Evolutionary conservation across 352 stramenopile species (phyloP).

Genomic region (Globisporangium uncinulatum): DNA sequence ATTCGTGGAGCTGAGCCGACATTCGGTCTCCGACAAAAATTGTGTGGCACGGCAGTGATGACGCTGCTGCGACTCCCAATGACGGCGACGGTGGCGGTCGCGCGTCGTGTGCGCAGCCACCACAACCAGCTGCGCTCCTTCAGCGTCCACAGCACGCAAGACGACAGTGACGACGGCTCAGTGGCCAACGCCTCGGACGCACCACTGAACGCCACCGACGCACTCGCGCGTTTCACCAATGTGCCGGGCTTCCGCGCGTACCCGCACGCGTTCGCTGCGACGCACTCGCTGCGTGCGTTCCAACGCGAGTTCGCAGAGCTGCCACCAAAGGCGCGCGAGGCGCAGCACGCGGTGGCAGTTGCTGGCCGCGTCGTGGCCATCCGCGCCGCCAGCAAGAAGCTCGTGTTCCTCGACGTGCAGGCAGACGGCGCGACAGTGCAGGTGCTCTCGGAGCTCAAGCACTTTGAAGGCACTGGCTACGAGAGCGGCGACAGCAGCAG

Average conservation of each 20-base stretch:
- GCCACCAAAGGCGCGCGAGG: conserved; percentile 49
- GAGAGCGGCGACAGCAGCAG: conserved; percentile 7
- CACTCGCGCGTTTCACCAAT: conserved; percentile 52
- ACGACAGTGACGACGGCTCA: background rate
- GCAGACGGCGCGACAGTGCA: conserved; percentile 62
- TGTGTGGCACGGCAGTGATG: background rate
- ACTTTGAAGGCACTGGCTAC: conserved; percentile 38
- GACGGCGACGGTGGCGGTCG: background rate
- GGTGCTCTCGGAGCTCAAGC: conserved; percentile 70
- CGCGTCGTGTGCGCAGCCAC: background rate
- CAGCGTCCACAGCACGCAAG: background rate
- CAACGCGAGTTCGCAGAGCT: conserved; percentile 47
- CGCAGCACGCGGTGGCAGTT: conserved; percentile 45
- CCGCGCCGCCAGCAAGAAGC: conserved; percentile 74
- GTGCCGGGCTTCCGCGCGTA: conserved; percentile 53
- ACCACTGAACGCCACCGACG: conserved; percentile 16
- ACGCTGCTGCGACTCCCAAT: background rate
- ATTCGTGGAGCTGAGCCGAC: too few species aligned
- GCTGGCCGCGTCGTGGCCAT: conserved; percentile 75
- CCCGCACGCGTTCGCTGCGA: conserved; percentile 61
- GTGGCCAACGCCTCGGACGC: background rate
- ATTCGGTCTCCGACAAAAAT: too few species aligned
- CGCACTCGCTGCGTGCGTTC: conserved; percentile 59
- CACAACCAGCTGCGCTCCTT: background rate
- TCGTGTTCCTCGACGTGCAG: conserved; percentile 74